Evolutionary conservation across 805 yeast species (phyloP).

Genomic region (Vanderwaltozyma polyspora): DNA sequence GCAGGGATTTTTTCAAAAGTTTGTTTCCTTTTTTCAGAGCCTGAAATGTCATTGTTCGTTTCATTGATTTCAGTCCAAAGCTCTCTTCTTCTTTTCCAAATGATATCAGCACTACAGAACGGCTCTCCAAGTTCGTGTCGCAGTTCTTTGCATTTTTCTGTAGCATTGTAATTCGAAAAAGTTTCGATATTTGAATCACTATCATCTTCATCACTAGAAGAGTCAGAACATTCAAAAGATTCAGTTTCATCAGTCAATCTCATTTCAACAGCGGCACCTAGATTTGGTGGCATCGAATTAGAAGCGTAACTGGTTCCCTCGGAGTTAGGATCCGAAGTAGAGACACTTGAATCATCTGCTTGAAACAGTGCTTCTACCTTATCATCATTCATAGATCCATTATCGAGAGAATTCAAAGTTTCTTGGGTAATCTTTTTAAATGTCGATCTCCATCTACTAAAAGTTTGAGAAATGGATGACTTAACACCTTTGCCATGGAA

Average conservation of each 20-base stretch:
- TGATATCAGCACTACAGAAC: conserved; percentile 41
- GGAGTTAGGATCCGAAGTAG: too few relatives aligned
- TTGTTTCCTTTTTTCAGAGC: conserved; percentile 11
- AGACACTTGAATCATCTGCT: neutral
- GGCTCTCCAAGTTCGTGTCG: conserved; percentile 28
- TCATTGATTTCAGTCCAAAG: conserved; percentile 45
- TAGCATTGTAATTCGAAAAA: conserved; percentile 24
- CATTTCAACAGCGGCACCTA: conserved; percentile 11
- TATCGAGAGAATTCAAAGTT: conserved; percentile 13
- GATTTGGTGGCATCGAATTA: neutral
- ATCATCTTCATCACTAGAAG: too few relatives aligned
- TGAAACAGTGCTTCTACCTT: conserved; percentile 15
- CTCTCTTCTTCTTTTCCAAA: conserved; percentile 61
- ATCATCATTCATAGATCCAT: conserved; percentile 9
- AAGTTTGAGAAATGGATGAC: too few relatives aligned
- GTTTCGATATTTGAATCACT: conserved; percentile 3
- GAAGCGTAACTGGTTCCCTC: too few relatives aligned
- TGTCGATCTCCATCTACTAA: conserved; percentile 16
- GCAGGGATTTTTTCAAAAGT: conserved; percentile 29
- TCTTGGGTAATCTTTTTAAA: conserved; percentile 15
- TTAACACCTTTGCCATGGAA: too few relatives aligned
- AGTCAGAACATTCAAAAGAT: neutral
- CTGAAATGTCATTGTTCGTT: conserved; percentile 1
- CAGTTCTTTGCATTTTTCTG: conserved; percentile 22
- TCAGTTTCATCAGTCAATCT: conserved; percentile 18